Base-by-base conservation (phyloP, 306 rosid species). In the Macrotyloma uniflorum region DNA sequence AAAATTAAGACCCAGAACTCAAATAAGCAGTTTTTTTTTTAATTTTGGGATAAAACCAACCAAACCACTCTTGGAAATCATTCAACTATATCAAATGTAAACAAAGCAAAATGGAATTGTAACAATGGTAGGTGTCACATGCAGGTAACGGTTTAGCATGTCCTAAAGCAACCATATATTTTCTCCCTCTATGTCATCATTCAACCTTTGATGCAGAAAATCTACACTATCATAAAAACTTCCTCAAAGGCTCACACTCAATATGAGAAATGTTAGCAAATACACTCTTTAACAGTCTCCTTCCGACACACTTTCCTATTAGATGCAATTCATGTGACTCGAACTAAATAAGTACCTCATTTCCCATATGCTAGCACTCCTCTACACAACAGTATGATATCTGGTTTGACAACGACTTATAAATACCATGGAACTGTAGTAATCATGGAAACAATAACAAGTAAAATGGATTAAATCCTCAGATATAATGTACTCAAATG, bases 401-500 rank as follows among this genome's bases (percentile, higher is more conserved):
- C 5, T 67, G 43, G 70, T 51, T 46, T 70, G 55, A 20, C 33
- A 63, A 70, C 23, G 75, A 63, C 36, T 8, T 23, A 33, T 72
- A 67, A 49, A 47, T 8, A 72, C 63, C 68, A 38, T 28, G 58
- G 20, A 73, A 38, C 51, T 22, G 51, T 3, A 67, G 67, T 55
- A 46, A 65, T 62, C 23, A 57, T 20, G 61, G n/a, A 80, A 80
- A n/a, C 15, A 49, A 10, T 36, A 53, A 53, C 61, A 18, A 12
- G 71, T 59, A 75, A 59, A 59, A 53, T 24, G 77, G 82, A n/a
- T 16, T 49, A 43, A 76, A 46, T 70, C 38, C 47, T 46, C 80
- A 55, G 7, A 68, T 33, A 42, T 50, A 53, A 54, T 75, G 36
- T 75, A 74, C 16, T 36, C 18, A 2, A 33, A 22, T 15, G 67